Evolutionary conservation across 352 stramenopile species (phyloP), one percentile per base, ranked within the genome.

Genomic region (Thalassiosira sp.): DNA sequence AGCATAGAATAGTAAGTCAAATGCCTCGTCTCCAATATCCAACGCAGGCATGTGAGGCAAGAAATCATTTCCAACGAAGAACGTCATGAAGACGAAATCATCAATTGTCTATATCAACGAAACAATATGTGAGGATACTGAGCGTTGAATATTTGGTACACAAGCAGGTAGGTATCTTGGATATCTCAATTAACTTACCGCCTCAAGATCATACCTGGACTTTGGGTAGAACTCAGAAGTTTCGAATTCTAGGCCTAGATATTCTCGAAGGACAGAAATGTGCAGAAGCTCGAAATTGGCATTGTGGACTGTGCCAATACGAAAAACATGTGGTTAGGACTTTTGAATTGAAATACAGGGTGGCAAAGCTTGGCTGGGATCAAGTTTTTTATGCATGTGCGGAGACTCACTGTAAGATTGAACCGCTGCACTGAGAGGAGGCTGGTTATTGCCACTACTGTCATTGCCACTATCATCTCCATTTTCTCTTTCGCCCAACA

Each of bases 11-110:
- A 99, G 77, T 52, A 98, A 82, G 49, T 98, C 95, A 70, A 99
- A 98, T 5, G 96, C 97, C 54, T 98, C 93, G 78, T 99, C 97
- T 52, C 93, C 96, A 82, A 99, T 99, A 84, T 99, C 96, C 6
- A 99, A 84, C 37, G 95, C 97, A 53, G 97, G 97, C 70, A 98
- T 96, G 77, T 99, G 96, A 28, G 97, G 97, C 57, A 99, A 94
- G 74, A 99, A 99, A 72, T 99, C 97, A 88, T 99, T 99, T 33
- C 97, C 97, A 0, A 99, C 92, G 60, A 99, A 89, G 79, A 99
- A 99, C 49, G 96, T 99, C 53, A 99, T 89, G 69, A 99, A 94
- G 11, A 99, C 97, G 79, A 99, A 99, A 76, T 99, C 97, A n/a
- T n/a, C n/a, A n/a, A n/a, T n/a, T n/a, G n/a, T n/a, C n/a, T n/a